These are phyloP conservation scores for Seminavis robusta DNA, from an alignment of 108 stramenopile species.

Conservation along the genomic window DNA sequence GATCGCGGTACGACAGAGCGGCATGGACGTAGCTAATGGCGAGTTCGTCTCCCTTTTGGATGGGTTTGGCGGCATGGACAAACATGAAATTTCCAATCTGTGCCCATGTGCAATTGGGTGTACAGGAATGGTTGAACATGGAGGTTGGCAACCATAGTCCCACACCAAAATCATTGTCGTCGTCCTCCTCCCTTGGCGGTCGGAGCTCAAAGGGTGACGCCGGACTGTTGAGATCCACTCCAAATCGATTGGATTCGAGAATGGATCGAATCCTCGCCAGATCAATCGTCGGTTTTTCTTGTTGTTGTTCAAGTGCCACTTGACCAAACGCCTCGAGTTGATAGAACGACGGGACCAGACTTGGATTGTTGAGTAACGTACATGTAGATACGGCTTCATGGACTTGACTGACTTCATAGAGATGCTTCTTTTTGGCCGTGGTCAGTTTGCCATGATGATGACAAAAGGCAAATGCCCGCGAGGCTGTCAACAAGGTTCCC, in stretches of 20 bases:
- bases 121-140: conserved; percentile 25
- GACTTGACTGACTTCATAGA: neutral
- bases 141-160: conserved; percentile 17
- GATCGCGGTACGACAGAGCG: neutral
- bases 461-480: conserved; percentile 9
- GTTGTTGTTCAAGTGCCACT: neutral
- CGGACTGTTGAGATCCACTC: neutral
- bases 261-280: neutral
- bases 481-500: conserved; percentile 4
- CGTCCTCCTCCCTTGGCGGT: too few relatives aligned
- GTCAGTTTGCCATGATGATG: neutral
- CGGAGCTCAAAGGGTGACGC: too few relatives aligned
- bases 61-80: conserved; percentile 1
- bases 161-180: too few relatives aligned
- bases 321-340: neutral
- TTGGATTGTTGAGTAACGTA: neutral
- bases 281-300: conserved; percentile 4
- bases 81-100: conserved; percentile 25
- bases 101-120: conserved; percentile 20
- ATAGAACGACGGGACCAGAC: neutral
- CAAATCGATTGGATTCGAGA: conserved; percentile 8
- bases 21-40: conserved; percentile 9
- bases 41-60: conserved; percentile 12
- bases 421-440: too few relatives aligned
- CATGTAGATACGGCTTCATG: neutral